A percentile compares a stretch with the other conserved stretches of the same genome.
phyloP scores from a whole-genome alignment of 306 rosid species.

The Prunus fruticosa region DNA sequence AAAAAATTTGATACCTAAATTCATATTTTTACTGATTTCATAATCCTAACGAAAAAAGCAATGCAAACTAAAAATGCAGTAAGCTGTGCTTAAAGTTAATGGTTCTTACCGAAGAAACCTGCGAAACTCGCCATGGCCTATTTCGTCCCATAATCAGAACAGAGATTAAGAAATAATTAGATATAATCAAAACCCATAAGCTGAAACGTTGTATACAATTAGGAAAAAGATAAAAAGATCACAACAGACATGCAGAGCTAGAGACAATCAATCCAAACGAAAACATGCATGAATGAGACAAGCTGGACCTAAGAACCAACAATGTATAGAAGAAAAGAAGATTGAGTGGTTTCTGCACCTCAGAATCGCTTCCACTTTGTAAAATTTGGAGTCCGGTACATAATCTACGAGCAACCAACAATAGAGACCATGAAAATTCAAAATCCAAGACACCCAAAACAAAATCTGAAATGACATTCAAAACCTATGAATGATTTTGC shows the following conservation, averaged over 20 bases:
- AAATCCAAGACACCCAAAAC: conserved; percentile 8
- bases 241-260: neutral
- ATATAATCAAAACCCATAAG: conserved; percentile 13
- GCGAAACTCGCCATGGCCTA: conserved; percentile 84
- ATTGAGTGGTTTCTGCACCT: conserved; percentile 36
- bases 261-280: neutral
- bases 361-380: conserved; percentile 91
- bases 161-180: conserved; percentile 28
- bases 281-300: neutral
- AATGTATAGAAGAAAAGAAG: neutral
- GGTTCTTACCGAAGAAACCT: conserved; percentile 74
- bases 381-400: conserved; percentile 68
- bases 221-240: neutral
- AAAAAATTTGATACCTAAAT: neutral
- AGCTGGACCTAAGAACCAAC: neutral
- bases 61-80: neutral
- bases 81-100: neutral
- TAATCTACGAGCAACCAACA: conserved; percentile 39
- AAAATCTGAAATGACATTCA: neutral
- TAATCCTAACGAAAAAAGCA: neutral
- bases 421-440: neutral
- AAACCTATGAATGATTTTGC: neutral
- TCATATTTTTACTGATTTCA: neutral
- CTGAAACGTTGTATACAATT: neutral
- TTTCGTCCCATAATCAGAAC: conserved; percentile 38